phyloP scores from a whole-genome alignment of 257 asterid genomes.

The Leptodermis oblonga region DNA sequence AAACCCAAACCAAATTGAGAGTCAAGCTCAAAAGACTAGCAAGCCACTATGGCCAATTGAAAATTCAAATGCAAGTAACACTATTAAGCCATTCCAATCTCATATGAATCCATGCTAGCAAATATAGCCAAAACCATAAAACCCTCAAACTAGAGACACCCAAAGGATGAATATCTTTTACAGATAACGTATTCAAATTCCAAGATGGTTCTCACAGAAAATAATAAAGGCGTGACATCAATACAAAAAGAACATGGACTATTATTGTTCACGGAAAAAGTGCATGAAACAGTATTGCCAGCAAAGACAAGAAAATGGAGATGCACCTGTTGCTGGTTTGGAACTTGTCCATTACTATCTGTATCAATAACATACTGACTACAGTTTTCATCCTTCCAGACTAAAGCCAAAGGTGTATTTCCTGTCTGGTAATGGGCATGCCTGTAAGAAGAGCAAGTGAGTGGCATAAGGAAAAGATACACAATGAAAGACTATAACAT shows the following conservation, averaged over 20 bases:
- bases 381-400: conserved; percentile 92
- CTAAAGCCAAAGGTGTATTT: conserved; percentile 79
- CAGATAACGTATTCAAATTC: neutral
- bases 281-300: neutral
- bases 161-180: neutral
- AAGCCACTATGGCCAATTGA: neutral
- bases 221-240: neutral
- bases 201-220: neutral
- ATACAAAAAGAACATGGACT: neutral
- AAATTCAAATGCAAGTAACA: neutral
- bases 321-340: conserved; percentile 78
- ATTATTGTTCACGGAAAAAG: neutral
- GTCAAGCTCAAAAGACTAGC: neutral
- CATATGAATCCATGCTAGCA: neutral
- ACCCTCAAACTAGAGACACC: neutral
- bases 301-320: conserved; percentile 2
- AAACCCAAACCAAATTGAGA: neutral
- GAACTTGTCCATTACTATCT: conserved; percentile 77
- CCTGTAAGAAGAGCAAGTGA: conserved; percentile 31
- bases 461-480: neutral
- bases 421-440: conserved; percentile 94
- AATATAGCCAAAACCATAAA: neutral
- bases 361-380: conserved; percentile 89
- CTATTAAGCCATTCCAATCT: conserved; percentile 1
- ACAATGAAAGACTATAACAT: neutral